These are phyloP conservation scores for Stevia rebaudiana DNA, from an alignment of 140 eudicot genomes.

Conservation along the genomic window DNA sequence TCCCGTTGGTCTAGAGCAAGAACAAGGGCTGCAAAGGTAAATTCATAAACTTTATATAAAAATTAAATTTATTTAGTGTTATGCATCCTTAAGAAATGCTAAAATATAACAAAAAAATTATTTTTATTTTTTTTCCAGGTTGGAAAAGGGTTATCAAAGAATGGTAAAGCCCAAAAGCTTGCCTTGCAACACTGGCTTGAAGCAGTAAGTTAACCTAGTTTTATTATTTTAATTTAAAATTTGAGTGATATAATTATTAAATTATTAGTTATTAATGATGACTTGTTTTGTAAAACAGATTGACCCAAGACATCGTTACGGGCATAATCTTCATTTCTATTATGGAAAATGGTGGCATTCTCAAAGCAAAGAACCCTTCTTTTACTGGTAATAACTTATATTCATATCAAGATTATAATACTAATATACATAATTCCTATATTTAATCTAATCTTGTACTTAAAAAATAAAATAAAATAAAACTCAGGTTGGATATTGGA, in stretches of 20 bases:
- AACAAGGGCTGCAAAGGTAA: slow-evolving; percentile 95
- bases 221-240: background rate
- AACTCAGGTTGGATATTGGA: slow-evolving; percentile 88
- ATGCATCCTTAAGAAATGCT: background rate
- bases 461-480: background rate
- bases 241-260: background rate
- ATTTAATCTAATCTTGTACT: background rate
- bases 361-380: slow-evolving; percentile 89
- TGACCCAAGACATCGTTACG: slow-evolving; percentile 98
- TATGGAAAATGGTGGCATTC: slow-evolving; percentile 80
- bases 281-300: slow-evolving; percentile 46
- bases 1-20: slow-evolving; percentile 98
- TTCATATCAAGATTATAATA: background rate
- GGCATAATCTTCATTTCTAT: slow-evolving; percentile 90
- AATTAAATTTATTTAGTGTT: background rate
- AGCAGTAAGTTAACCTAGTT: slow-evolving; percentile 50
- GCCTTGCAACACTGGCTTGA: slow-evolving; percentile 98
- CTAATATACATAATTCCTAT: background rate
- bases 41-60: background rate
- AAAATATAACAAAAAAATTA: background rate
- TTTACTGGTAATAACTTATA: slow-evolving; percentile 64
- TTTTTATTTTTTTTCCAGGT: slow-evolving; percentile 44
- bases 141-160: slow-evolving; percentile 89
- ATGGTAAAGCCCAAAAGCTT: slow-evolving; percentile 82
- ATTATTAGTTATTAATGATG: background rate